Conservation (phyloP, 495 filamentous ascomycete genomes). For the Pyrenopolyporus hunteri region DNA sequence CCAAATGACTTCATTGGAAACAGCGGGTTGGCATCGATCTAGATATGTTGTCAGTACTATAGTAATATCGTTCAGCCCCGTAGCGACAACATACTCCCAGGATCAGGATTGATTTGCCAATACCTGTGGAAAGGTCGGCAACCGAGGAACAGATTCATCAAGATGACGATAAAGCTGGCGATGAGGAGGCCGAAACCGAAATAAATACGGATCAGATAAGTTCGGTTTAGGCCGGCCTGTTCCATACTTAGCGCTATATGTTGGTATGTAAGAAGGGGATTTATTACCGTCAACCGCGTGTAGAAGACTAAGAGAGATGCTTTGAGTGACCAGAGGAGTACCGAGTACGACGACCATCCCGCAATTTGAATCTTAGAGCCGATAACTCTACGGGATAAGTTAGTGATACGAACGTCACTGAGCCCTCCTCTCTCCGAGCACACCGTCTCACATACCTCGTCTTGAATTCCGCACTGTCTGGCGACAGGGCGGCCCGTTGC, state of each 20-base stretch:
- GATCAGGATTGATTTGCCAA: constrained; percentile 61
- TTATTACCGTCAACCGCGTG: constrained; percentile 59
- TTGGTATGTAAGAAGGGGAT: neutral
- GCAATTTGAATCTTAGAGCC: constrained; percentile 65
- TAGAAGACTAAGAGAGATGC: constrained; percentile 63
- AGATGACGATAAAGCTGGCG: constrained; percentile 56
- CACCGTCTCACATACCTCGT: constrained; percentile 33
- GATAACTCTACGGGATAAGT: constrained; percentile 49
- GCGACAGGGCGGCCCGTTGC: constrained; percentile 51
- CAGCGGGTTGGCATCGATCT: constrained; percentile 57
- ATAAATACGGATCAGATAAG: constrained; percentile 59
- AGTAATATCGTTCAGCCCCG: neutral
- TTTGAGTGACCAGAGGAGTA: constrained; percentile 61
- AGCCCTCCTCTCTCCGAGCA: neutral
- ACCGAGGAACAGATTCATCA: constrained; percentile 57
- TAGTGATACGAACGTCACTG: neutral
- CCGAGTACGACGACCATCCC: constrained; percentile 63
- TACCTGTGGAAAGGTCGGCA: constrained; percentile 58
- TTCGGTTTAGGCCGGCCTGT: constrained; percentile 46
- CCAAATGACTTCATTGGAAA: constrained; percentile 51
- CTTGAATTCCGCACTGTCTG: constrained; percentile 55
- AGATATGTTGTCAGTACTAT: neutral
- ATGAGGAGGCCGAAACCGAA: constrained; percentile 58
- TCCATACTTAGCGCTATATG: constrained; percentile 11
- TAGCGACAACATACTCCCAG: constrained; percentile 51